phyloP scores from a whole-genome alignment of 768 basidiomycete species.

The Mrakia gelida region DNA sequence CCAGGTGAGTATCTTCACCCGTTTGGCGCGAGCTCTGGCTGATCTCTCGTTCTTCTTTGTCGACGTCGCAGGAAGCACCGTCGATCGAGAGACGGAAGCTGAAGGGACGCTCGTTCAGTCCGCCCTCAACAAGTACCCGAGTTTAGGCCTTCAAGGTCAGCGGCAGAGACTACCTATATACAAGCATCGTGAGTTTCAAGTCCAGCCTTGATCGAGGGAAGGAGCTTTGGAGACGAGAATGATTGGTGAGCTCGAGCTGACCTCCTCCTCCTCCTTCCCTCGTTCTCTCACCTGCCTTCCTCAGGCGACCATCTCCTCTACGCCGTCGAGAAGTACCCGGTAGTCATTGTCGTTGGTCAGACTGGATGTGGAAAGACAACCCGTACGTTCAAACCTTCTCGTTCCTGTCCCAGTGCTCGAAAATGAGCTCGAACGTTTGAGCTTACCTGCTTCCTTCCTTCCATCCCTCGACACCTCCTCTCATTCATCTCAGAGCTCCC shows the following conservation, averaged over 20 bases:
- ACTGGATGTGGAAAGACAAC: slow-evolving; percentile 98
- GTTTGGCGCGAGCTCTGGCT: not conserved
- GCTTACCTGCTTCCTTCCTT: slow-evolving; percentile 3
- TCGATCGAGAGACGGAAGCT: slow-evolving; percentile 74
- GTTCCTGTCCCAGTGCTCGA: not conserved
- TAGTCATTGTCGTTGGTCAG: slow-evolving; percentile 81
- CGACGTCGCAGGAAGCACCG: slow-evolving; percentile 58
- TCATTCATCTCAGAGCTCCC: slow-evolving; percentile 71
- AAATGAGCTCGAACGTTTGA: not conserved
- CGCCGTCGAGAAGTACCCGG: slow-evolving; percentile 74
- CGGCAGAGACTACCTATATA: slow-evolving; percentile 81
- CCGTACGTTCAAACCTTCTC: slow-evolving; percentile 55
- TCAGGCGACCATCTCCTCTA: slow-evolving; percentile 74
- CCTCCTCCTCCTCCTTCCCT: slow-evolving; percentile 3
- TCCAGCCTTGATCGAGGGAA: not conserved
- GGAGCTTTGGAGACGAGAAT: too few species aligned
- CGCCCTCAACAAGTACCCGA: slow-evolving; percentile 50
- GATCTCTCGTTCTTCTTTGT: not conserved
- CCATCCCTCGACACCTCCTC: too few species aligned
- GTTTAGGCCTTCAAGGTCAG: slow-evolving; percentile 65
- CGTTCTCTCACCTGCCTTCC: not conserved
- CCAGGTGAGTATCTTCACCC: slow-evolving; percentile 46
- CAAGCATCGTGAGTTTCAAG: slow-evolving; percentile 64
- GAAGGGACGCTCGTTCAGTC: slow-evolving; percentile 70
- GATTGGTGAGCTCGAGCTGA: not conserved